Conservation (phyloP, 106 monocot species). For the Platanthera zijinensis region DNA sequence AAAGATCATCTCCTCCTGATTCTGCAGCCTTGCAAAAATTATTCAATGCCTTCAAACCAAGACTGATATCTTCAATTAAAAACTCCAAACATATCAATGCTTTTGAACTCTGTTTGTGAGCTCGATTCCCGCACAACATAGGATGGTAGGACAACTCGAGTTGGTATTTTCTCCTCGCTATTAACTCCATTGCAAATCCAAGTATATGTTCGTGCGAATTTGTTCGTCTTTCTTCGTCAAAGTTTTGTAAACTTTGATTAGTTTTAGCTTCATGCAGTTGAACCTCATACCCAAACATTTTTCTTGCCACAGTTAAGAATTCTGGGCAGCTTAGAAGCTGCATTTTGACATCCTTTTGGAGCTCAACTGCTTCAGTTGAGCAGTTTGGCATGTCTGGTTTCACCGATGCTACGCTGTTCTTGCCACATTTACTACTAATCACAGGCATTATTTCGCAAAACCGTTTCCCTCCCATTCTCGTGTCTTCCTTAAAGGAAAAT, state of each 20-base stretch:
- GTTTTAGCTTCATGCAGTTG: not conserved
- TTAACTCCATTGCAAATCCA: conserved; percentile 23
- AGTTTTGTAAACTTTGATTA: not conserved
- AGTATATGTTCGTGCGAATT: conserved; percentile 11
- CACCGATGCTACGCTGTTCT: not conserved
- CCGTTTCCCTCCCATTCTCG: not conserved
- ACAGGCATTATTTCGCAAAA: not conserved
- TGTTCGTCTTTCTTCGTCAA: not conserved
- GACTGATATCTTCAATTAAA: conserved; percentile 23
- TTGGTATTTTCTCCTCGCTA: conserved; percentile 18
- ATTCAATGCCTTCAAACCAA: conserved; percentile 13
- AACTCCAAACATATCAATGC: conserved; percentile 6
- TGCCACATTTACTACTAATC: not conserved
- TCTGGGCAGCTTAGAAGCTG: not conserved
- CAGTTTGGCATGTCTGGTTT: not conserved
- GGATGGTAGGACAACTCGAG: conserved; percentile 10
- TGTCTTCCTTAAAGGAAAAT: not conserved
- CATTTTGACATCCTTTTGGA: not conserved
- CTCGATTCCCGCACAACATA: not conserved
- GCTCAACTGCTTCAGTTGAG: not conserved
- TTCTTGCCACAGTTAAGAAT: conserved; percentile 7
- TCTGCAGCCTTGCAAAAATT: not conserved
- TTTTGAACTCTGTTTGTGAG: not conserved
- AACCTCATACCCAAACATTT: conserved; percentile 1
- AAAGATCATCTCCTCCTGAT: conserved; percentile 13